Percentiles rank a stretch among this genome's conserved stretches.
These are phyloP conservation scores for Tolypocladium tropicale DNA, from an alignment of 2,329 filamentous ascomycete species.

Conservation along the genomic window DNA sequence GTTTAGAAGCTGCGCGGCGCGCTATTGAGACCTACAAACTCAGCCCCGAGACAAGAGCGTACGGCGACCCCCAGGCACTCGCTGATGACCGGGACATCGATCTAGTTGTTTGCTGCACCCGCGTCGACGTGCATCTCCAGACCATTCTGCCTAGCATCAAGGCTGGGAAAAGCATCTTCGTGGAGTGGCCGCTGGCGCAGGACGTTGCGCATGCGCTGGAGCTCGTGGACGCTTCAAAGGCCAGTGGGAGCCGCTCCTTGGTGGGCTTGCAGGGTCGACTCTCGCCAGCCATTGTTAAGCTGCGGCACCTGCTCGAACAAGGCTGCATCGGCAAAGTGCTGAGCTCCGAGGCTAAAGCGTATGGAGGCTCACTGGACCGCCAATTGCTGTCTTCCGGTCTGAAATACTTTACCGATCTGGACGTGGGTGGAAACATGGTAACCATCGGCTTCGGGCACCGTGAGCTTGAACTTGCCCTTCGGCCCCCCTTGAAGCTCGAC, in stretches of 20 bases:
- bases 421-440: slow-evolving; percentile 33
- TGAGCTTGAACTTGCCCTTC: slow-evolving; percentile 13
- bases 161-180: slow-evolving; percentile 41
- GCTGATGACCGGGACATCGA: slow-evolving; percentile 40
- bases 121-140: slow-evolving; percentile 41
- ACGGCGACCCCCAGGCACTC: slow-evolving; percentile 37
- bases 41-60: slow-evolving; percentile 29
- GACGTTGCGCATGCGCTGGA: slow-evolving; percentile 28
- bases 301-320: slow-evolving; percentile 31
- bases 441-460: slow-evolving; percentile 33
- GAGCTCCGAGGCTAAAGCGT: slow-evolving; percentile 34
- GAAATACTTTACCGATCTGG: slow-evolving; percentile 37
- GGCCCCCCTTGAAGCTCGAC: slow-evolving; percentile 1
- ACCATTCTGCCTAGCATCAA: slow-evolving; percentile 34
- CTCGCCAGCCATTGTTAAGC: slow-evolving; percentile 29
- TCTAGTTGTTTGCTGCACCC: slow-evolving; percentile 42
- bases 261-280: slow-evolving; percentile 42
- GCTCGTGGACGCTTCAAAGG: slow-evolving; percentile 27
- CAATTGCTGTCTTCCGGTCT: slow-evolving; percentile 21
- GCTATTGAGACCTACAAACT: slow-evolving; percentile 34
- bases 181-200: slow-evolving; percentile 49
- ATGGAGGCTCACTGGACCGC: slow-evolving; percentile 24
- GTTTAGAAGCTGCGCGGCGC: slow-evolving; percentile 27
- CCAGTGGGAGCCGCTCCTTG: slow-evolving; percentile 10
- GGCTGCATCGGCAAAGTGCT: slow-evolving; percentile 41